These are phyloP conservation scores for Nissolia schottii DNA, from an alignment of 306 rosid genomes.

Conservation along the genomic window DNA sequence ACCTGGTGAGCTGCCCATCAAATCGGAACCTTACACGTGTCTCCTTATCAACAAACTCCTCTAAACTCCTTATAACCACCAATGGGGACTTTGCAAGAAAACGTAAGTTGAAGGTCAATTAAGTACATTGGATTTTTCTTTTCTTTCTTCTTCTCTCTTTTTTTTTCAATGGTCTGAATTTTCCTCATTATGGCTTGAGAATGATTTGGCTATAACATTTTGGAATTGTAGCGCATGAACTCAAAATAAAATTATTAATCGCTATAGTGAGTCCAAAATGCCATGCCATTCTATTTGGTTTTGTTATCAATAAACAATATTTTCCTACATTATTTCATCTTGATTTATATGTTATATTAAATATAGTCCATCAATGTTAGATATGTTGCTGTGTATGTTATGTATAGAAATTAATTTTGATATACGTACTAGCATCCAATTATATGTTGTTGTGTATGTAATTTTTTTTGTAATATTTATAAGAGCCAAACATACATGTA, in stretches of 20 bases:
- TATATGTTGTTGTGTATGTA: too few species aligned
- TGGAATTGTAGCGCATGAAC: neutral
- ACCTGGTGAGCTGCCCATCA: accelerated
- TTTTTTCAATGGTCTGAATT: neutral
- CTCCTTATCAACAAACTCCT: neutral
- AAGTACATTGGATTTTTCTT: too few species aligned
- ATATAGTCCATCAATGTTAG: too few species aligned
- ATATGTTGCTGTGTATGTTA: too few species aligned
- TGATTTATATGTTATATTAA: too few species aligned
- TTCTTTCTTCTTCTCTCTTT: too few species aligned
- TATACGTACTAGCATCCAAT: too few species aligned
- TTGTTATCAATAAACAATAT: neutral
- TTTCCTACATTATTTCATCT: too few species aligned
- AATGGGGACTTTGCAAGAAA: neutral
- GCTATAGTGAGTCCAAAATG: neutral
- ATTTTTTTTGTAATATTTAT: too few species aligned
- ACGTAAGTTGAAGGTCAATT: neutral
- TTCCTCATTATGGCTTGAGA: neutral
- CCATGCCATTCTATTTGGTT: neutral
- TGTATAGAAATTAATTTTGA: too few species aligned
- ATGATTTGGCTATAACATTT: neutral
- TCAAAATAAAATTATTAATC: too few species aligned
- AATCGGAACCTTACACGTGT: neutral
- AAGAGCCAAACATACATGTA: too few species aligned
- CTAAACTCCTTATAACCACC: neutral